These are phyloP conservation scores for Metarhizium brunneum DNA, from an alignment of 2,329 filamentous ascomycete genomes.

Conservation along the genomic window DNA sequence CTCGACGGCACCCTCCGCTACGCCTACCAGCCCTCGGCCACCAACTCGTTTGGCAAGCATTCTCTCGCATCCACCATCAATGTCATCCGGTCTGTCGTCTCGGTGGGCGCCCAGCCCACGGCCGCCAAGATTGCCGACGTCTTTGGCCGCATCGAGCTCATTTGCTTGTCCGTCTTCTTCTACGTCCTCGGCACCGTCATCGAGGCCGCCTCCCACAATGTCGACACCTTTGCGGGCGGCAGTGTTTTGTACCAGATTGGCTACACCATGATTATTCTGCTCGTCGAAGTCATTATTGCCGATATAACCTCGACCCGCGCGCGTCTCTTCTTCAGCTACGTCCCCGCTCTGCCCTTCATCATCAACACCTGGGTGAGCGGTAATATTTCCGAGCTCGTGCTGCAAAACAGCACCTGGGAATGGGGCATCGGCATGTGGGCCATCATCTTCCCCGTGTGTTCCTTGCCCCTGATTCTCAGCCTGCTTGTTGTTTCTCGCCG, in stretches of 20 bases:
- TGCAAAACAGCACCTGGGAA: constrained; percentile 33
- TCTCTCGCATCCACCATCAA: constrained; percentile 49
- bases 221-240: constrained; percentile 41
- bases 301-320: constrained; percentile 60
- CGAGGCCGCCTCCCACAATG: constrained; percentile 47
- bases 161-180: constrained; percentile 40
- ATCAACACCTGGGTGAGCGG: constrained; percentile 56
- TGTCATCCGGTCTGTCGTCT: constrained; percentile 48
- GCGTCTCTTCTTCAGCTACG: constrained; percentile 52
- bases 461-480: constrained; percentile 48
- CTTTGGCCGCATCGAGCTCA: constrained; percentile 54
- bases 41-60: constrained; percentile 38
- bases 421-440: constrained; percentile 62
- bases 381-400: constrained; percentile 44
- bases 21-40: constrained; percentile 46
- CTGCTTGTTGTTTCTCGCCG: constrained; percentile 47
- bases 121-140: constrained; percentile 57
- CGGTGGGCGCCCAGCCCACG: constrained; percentile 49
- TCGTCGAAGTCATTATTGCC: constrained; percentile 55
- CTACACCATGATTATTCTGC: constrained; percentile 49
- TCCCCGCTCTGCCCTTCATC: constrained; percentile 51
- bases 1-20: constrained; percentile 48
- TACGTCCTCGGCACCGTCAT: constrained; percentile 44
- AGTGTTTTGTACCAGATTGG: constrained; percentile 59
- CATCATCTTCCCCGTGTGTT: constrained; percentile 53